Evolutionary conservation across 176 grass and related monocot genomes (phyloP), one percentile per base, ranked within the genome.

Genomic region (Aegilops speltoides): DNA sequence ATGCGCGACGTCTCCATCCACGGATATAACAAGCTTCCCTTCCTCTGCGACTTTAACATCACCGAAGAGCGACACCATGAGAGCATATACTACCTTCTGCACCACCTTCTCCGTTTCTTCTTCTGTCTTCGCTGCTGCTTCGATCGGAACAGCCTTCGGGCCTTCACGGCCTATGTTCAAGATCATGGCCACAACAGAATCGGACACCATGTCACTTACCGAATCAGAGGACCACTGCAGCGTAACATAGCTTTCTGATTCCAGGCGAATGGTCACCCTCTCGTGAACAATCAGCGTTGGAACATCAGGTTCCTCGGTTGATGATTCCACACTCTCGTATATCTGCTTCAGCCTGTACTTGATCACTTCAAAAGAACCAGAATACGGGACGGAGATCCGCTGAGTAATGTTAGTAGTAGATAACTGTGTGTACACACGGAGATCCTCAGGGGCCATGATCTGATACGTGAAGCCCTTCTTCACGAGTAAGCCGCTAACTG

Each of bases 391-490:
- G 8, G 92, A 87, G 11, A 99, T 91, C 64, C 87, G 84, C 63
- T 99, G 97, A 60, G 80, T 99, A 81, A 99, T 94, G 82, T 94
- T 96, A 22, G 94, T 83, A 14, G 94, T 99, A 6, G 89, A 99
- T 63, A 96, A 75, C 80, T 96, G 92, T 0, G 94, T 96, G 79
- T 91, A 96, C 78, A 99, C 90, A 77, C 89, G 97, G 74, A 99
- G 91, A 91, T 99, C 94, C 68, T 99, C 94, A 7, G 97, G 92
- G 70, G 94, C 94, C 93, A 99, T 94, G 34, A 96, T 98, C 71
- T 98, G 97, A 86, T 98, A 96, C 1, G 90, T 94, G 86, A 98
- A 98, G 28, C 92, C 97, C 73, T 98, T 98, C 87, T 96, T 98
- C 13, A 96, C 97, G 70, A 98, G 86, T 62, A 98, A 93, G 50